phyloP scores from a whole-genome alignment of 202 grass and related monocot genomes.

The Bolboschoenoplectus hybrid region DNA sequence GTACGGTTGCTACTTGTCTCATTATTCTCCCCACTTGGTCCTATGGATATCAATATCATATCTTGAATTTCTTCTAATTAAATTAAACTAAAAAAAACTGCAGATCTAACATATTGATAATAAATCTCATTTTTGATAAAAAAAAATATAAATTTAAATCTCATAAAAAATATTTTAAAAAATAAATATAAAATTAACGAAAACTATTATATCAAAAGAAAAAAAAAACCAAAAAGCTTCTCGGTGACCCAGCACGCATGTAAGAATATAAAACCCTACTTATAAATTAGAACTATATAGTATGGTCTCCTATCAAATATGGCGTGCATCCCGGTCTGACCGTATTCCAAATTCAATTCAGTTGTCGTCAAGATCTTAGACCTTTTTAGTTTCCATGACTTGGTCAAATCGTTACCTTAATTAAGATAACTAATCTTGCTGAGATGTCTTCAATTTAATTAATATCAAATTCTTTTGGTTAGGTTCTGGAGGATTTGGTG shows the following conservation, averaged over 20 bases:
- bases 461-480: background rate
- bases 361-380: background rate
- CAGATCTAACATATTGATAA: no score
- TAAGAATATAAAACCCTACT: background rate
- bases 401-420: background rate
- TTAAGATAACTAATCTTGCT: background rate
- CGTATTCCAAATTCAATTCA: background rate
- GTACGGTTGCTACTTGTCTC: no score
- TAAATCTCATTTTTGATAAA: no score
- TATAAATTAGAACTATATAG: background rate
- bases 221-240: background rate
- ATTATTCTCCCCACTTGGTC: no score
- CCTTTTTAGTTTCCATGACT: slow-evolving; percentile 2
- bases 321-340: slow-evolving; percentile 16
- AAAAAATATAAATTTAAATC: no score
- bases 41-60: no score
- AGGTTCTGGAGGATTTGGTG: background rate
- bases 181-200: no score
- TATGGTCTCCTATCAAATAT: slow-evolving; percentile 23
- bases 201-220: no score
- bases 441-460: background rate
- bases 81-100: no score
- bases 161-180: no score
- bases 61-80: no score
- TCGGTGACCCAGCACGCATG: background rate